Evolutionary conservation across 495 filamentous ascomycete genomes (phyloP).

Genomic region (Penicillium coffeae): DNA sequence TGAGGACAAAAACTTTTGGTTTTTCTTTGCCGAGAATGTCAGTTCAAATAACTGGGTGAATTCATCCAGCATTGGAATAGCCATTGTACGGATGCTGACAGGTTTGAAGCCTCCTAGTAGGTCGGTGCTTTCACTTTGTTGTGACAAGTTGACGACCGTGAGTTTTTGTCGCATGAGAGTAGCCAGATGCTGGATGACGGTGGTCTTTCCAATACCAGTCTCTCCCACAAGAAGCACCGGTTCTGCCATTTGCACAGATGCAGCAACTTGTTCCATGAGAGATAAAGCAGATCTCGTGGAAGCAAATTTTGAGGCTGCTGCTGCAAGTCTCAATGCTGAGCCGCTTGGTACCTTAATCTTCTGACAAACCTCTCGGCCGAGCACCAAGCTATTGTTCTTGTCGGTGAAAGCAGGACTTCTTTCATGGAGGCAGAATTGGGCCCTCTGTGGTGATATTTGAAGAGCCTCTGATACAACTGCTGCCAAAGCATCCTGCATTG

Average conservation of each 20-base stretch:
- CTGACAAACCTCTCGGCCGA: slow-evolving; percentile 61
- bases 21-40: slow-evolving; percentile 82
- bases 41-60: slow-evolving; percentile 85
- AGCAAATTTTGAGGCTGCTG: slow-evolving; percentile 40
- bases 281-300: slow-evolving; percentile 41
- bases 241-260: slow-evolving; percentile 76
- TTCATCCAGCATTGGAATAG: slow-evolving; percentile 85
- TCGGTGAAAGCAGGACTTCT: slow-evolving; percentile 64
- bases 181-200: slow-evolving; percentile 88
- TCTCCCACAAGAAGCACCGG: slow-evolving; percentile 93
- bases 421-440: slow-evolving; percentile 62
- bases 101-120: slow-evolving; percentile 95
- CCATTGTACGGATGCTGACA: slow-evolving; percentile 80
- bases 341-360: slow-evolving; percentile 41
- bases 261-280: slow-evolving; percentile 76
- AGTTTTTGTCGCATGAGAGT: slow-evolving; percentile 76
- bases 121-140: slow-evolving; percentile 94
- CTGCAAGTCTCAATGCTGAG: slow-evolving; percentile 29
- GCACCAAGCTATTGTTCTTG: slow-evolving; percentile 50
- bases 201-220: slow-evolving; percentile 97
- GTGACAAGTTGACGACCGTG: slow-evolving; percentile 88
- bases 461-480: slow-evolving; percentile 74
- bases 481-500: slow-evolving; percentile 57
- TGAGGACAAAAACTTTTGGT: slow-evolving; percentile 76
- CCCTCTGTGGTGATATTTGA: slow-evolving; percentile 74